Percentiles rank a stretch among this genome's conserved stretches.
phyloP scores from a whole-genome alignment of 345 rosid species.

The Linum trigynum region DNA sequence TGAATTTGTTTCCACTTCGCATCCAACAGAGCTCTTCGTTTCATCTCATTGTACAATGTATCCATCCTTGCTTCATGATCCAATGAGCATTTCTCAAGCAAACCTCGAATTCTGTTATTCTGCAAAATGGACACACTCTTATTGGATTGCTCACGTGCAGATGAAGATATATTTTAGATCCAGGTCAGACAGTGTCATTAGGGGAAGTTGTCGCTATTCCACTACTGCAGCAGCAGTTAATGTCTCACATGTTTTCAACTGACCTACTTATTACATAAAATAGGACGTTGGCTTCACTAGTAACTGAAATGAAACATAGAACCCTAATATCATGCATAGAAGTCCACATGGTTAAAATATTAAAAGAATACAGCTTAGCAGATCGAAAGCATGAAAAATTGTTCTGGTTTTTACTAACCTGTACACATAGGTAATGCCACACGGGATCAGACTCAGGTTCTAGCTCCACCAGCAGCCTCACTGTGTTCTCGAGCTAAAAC shows the following conservation, averaged over 20 bases:
- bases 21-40: conserved; percentile 70
- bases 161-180: background rate
- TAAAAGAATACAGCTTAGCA: background rate
- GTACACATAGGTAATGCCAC: conserved; percentile 90
- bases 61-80: conserved; percentile 94
- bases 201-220: background rate
- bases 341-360: background rate
- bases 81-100: conserved; percentile 88
- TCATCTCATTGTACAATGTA: conserved; percentile 51
- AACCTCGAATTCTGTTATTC: conserved; percentile 88
- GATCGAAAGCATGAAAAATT: background rate
- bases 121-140: conserved; percentile 24
- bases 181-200: background rate
- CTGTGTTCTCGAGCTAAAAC: conserved; percentile 86
- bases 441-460: conserved; percentile 97
- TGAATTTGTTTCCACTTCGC: conserved; percentile 93
- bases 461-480: conserved; percentile 89
- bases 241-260: background rate
- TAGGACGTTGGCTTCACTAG: background rate
- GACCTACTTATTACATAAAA: too few relatives aligned
- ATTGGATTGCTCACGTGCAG: background rate
- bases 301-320: background rate
- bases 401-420: conserved; percentile 39
- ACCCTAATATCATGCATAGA: background rate
- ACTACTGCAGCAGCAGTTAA: background rate